phyloP scores from a whole-genome alignment of 345 rosid genomes.

The Reutealis trisperma region DNA sequence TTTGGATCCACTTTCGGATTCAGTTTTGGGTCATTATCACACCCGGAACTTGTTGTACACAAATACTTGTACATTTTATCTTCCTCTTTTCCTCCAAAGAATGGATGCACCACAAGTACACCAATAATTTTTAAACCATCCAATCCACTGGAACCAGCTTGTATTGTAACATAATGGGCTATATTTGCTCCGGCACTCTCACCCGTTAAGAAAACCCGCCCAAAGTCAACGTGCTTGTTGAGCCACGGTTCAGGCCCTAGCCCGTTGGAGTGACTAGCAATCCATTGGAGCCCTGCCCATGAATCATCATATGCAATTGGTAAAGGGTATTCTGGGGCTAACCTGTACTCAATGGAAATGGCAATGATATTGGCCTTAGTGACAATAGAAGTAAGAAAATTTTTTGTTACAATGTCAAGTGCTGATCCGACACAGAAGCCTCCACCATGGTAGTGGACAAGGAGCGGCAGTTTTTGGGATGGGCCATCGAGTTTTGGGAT shows the following conservation, averaged over 20 bases:
- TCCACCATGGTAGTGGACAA: slow-evolving; percentile 56
- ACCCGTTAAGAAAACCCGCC: slow-evolving; percentile 45
- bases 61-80: slow-evolving; percentile 34
- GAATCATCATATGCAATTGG: slow-evolving; percentile 59
- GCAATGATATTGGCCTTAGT: slow-evolving; percentile 37
- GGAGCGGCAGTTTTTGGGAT: slow-evolving; percentile 38
- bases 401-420: slow-evolving; percentile 9
- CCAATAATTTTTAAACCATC: slow-evolving; percentile 34
- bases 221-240: slow-evolving; percentile 45
- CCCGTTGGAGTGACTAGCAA: slow-evolving; percentile 40
- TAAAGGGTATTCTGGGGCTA: slow-evolving; percentile 65
- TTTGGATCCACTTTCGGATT: slow-evolving; percentile 41
- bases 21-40: slow-evolving; percentile 36
- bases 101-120: slow-evolving; percentile 28
- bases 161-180: slow-evolving; percentile 42
- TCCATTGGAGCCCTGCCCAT: slow-evolving; percentile 52
- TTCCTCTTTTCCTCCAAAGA: slow-evolving; percentile 37
- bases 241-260: slow-evolving; percentile 48
- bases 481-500: slow-evolving; percentile 13
- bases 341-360: slow-evolving; percentile 53
- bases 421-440: slow-evolving; percentile 48
- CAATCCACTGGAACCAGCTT: slow-evolving; percentile 25
- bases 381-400: slow-evolving; percentile 15
- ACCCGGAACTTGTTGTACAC: slow-evolving; percentile 34
- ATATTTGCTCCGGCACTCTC: slow-evolving; percentile 74